phyloP scores from a whole-genome alignment of 2,329 filamentous ascomycete species.

The Nemania sp. region DNA sequence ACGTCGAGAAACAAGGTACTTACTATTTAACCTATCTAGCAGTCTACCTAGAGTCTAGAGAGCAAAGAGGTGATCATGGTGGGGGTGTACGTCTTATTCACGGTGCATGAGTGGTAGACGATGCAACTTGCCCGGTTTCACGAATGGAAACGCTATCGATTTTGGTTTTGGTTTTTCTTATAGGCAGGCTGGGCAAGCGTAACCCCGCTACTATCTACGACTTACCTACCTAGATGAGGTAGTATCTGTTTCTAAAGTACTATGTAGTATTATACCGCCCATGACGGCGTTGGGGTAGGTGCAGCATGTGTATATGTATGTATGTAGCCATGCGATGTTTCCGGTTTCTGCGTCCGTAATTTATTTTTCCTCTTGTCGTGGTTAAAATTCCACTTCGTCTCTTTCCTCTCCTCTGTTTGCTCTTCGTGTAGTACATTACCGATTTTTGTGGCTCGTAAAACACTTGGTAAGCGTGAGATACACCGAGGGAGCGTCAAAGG shows the following conservation, averaged over 20 bases:
- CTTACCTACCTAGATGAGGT: neutral
- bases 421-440: no score
- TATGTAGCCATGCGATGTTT: neutral
- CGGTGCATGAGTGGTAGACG: neutral
- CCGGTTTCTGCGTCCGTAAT: neutral
- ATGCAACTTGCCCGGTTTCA: neutral
- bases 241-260: neutral
- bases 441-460: neutral
- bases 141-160: neutral
- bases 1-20: no score
- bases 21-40: no score
- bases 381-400: constrained; percentile 4
- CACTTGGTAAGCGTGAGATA: neutral
- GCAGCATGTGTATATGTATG: neutral
- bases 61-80: constrained; percentile 7
- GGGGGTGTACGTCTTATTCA: constrained; percentile 6
- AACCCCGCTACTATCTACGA: constrained; percentile 29
- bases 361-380: neutral
- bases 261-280: neutral
- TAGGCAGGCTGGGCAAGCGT: neutral
- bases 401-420: neutral
- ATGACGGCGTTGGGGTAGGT: neutral
- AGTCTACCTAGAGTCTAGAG: no score
- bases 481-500: neutral
- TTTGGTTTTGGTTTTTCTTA: no score